Conservation (phyloP, 768 basidiomycete species). For the Trametes punicea region DNA sequence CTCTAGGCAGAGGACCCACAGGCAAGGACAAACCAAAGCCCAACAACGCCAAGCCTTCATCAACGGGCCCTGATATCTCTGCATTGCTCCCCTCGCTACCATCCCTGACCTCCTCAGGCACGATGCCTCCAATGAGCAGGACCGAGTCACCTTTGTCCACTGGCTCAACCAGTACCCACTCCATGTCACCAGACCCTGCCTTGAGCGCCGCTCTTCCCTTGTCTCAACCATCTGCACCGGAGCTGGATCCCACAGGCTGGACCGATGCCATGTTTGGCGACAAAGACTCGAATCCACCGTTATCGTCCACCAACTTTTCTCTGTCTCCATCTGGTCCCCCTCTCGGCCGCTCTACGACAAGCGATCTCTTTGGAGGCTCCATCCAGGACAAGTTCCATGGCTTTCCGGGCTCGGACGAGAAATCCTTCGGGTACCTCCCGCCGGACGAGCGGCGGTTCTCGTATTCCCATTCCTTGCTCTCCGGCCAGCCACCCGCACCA, state of each 20-base stretch:
- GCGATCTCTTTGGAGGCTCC: conserved; percentile 11
- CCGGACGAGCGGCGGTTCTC: conserved; percentile 19
- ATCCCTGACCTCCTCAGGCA: conserved; percentile 18
- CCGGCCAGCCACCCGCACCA: conserved; percentile 9
- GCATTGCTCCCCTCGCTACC: conserved; percentile 16
- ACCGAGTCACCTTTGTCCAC: conserved; percentile 39
- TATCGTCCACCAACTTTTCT: conserved; percentile 33
- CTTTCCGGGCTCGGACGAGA: conserved; percentile 9
- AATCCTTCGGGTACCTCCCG: conserved; percentile 16
- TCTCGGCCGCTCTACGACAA: conserved; percentile 9
- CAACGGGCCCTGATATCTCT: background rate
- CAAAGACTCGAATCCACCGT: conserved; percentile 19
- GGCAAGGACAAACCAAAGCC: conserved; percentile 75
- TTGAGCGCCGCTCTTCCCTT: conserved; percentile 27
- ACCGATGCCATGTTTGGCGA: conserved; percentile 21
- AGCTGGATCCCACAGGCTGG: conserved; percentile 20
- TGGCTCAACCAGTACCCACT: conserved; percentile 54
- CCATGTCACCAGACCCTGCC: conserved; percentile 54
- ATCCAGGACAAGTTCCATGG: conserved; percentile 37
- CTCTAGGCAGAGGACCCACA: conserved; percentile 81
- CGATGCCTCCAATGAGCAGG: conserved; percentile 18
- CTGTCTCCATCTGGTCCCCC: conserved; percentile 32
- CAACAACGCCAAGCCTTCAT: conserved; percentile 9
- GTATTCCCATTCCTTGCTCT: conserved; percentile 39
- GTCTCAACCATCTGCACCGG: conserved; percentile 10